These are phyloP conservation scores for Zygoascus flipseniorum DNA, from an alignment of 805 yeast species.

Conservation along the genomic window DNA sequence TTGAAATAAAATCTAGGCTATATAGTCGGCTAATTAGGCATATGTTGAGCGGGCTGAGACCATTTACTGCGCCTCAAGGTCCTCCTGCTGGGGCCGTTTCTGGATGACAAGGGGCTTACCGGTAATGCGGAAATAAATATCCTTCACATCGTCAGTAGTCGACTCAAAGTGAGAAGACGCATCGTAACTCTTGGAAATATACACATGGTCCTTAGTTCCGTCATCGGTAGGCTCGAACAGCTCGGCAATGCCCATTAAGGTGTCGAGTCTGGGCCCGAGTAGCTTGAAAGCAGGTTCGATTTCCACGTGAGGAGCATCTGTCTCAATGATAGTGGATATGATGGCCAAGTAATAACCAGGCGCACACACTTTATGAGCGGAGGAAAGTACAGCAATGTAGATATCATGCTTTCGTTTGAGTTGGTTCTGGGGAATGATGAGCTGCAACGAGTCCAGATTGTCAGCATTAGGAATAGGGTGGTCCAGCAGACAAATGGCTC, in stretches of 20 bases:
- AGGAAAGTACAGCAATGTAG: slow-evolving; percentile 83
- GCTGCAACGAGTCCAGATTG: slow-evolving; percentile 83
- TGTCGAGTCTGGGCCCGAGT: slow-evolving; percentile 69
- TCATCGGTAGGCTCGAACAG: slow-evolving; percentile 79
- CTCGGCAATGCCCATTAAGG: slow-evolving; percentile 90
- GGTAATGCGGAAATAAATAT: slow-evolving; percentile 80
- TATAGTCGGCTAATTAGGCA: background rate
- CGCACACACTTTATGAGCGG: slow-evolving; percentile 83
- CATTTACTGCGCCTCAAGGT: slow-evolving; percentile 19
- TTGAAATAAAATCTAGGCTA: too few relatives aligned
- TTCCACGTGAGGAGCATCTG: slow-evolving; percentile 85
- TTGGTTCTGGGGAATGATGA: slow-evolving; percentile 94
- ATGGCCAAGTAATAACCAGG: slow-evolving; percentile 87
- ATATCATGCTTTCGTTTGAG: slow-evolving; percentile 89
- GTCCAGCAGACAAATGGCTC: slow-evolving; percentile 82
- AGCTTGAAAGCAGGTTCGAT: slow-evolving; percentile 89
- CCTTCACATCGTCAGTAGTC: slow-evolving; percentile 94
- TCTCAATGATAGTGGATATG: slow-evolving; percentile 89
- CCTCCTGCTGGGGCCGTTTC: slow-evolving; percentile 61
- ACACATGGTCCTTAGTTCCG: slow-evolving; percentile 73
- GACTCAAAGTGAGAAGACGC: slow-evolving; percentile 93
- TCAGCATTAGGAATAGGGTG: slow-evolving; percentile 80
- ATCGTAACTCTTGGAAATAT: slow-evolving; percentile 82
- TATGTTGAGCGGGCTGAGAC: background rate
- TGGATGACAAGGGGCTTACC: slow-evolving; percentile 87